A percentile compares a stretch with the other conserved stretches of the same genome.
phyloP scores from a whole-genome alignment of 1,284 basidiomycete genomes.

The Pseudozyma hubeiensis region DNA sequence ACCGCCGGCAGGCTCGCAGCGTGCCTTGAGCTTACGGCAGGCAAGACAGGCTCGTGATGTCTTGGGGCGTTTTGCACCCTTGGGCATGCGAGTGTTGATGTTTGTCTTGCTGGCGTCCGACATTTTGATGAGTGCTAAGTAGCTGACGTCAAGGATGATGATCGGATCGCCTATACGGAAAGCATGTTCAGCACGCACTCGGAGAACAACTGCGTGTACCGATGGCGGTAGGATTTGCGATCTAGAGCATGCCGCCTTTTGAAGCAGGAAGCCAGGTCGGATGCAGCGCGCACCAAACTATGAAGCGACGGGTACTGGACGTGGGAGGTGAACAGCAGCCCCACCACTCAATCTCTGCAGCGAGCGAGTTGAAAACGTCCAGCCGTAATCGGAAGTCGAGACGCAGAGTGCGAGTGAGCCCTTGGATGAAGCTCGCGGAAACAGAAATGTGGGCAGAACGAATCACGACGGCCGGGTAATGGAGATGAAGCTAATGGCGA shows the following conservation, averaged over 20 bases:
- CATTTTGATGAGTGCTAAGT: slow-evolving; percentile 16
- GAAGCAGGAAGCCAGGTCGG: neutral
- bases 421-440: neutral
- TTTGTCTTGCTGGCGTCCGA: slow-evolving; percentile 19
- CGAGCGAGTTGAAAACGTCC: too few relatives aligned
- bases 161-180: too few relatives aligned
- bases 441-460: neutral
- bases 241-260: slow-evolving; percentile 8
- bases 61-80: slow-evolving; percentile 51
- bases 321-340: neutral
- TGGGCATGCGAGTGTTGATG: slow-evolving; percentile 51
- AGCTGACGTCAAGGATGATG: neutral
- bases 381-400: neutral
- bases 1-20: slow-evolving; percentile 36
- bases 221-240: slow-evolving; percentile 1
- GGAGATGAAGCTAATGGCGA: neutral
- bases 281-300: neutral
- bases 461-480: too few relatives aligned
- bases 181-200: neutral
- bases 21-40: slow-evolving; percentile 50
- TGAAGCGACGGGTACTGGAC: neutral
- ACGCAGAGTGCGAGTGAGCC: neutral
- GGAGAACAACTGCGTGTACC: neutral
- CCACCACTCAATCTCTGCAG: neutral
- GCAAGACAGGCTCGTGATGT: slow-evolving; percentile 45